Conservation (phyloP, 768 basidiomycete genomes). For the Chalciporus pseudorubinellus region DNA sequence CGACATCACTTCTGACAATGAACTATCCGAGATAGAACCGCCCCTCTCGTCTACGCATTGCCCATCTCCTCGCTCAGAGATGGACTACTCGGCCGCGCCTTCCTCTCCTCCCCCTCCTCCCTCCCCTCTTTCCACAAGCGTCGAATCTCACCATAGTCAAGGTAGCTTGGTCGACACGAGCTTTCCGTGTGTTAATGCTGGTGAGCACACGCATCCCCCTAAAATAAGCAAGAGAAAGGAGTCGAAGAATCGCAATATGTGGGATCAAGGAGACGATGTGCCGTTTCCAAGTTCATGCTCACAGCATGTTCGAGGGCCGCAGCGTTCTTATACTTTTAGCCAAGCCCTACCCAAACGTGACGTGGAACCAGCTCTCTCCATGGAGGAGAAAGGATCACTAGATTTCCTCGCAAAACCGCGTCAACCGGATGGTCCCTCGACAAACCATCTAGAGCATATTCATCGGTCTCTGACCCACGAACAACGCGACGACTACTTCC, state of each 20-base stretch:
- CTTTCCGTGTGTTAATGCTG: conserved; percentile 3
- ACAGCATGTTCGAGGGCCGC: conserved; percentile 64
- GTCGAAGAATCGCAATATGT: not conserved
- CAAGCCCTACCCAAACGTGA: conserved; percentile 11
- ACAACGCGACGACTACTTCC: conserved; percentile 17
- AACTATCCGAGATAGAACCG: conserved; percentile 13
- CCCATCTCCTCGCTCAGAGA: conserved; percentile 11
- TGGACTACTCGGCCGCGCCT: conserved; percentile 2
- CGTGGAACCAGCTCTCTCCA: not conserved
- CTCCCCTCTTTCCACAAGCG: not conserved
- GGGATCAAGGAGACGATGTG: conserved; percentile 15
- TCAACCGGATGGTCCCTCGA: not conserved
- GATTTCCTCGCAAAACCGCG: conserved; percentile 19
- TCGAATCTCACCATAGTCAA: not conserved
- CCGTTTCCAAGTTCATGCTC: conserved; percentile 49
- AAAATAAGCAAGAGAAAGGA: conserved; percentile 5
- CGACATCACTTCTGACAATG: conserved; percentile 16
- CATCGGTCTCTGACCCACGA: conserved; percentile 9
- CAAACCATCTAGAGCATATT: not conserved
- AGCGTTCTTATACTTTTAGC: conserved; percentile 36
- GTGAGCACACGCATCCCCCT: not conserved
- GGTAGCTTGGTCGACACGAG: conserved; percentile 4
- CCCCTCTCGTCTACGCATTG: conserved; percentile 5
- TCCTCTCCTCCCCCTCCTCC: conserved; percentile 5
- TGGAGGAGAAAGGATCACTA: conserved; percentile 7